Base-by-base conservation (phyloP, 768 basidiomycete species). In the Kwoniella sp. region DNA sequence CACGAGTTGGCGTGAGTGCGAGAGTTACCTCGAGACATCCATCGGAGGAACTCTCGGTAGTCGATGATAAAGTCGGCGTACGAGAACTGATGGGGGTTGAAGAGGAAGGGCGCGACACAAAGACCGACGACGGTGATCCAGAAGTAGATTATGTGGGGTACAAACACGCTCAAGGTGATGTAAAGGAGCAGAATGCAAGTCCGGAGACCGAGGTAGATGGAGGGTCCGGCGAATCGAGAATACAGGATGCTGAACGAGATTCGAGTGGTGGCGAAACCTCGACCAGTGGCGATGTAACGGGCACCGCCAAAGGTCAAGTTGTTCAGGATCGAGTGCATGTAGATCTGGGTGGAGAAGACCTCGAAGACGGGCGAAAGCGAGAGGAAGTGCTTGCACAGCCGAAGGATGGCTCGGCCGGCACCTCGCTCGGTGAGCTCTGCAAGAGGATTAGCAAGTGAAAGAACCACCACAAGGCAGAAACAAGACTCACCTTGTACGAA, bases 41-140 rank as follows among this genome's bases (percentile, higher is more conserved):
- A 99, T 58, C 95, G 83, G 60, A 99, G 77, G 78, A 91, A 98
- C 77, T 98, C 93, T 63, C 93, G 89, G 70, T 98, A 76, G 76
- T 99, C 95, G 70, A 98, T 88, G 74, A 98, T 82, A 76, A 92
- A 99, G 75, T 99, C 95, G 32, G 90, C 83, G 75, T 91, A 86
- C 17, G 88, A 88, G 78, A 99, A 99, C 76, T 98, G 95, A 75
- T 99, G 95, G n/a, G 95, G 95, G 73, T 98, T 99, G 82, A 98
- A 99, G 67, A 96, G 74, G 86, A 99, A 99, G 7, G 95, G 95
- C 26, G 93, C 86, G 59, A 96, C 77, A 67, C 91, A 96, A 8
- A 99, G 81, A 14, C 91, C 83, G 27, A 91, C 78, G 57, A 92
- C 89, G 36, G 93, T 91, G 48, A 96, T 74, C 93, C 93, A 98